A percentile compares a stretch with the other conserved stretches of the same genome.
Evolutionary conservation across 2,329 filamentous ascomycete genomes (phyloP).

Genomic region (Penicillium sp.): DNA sequence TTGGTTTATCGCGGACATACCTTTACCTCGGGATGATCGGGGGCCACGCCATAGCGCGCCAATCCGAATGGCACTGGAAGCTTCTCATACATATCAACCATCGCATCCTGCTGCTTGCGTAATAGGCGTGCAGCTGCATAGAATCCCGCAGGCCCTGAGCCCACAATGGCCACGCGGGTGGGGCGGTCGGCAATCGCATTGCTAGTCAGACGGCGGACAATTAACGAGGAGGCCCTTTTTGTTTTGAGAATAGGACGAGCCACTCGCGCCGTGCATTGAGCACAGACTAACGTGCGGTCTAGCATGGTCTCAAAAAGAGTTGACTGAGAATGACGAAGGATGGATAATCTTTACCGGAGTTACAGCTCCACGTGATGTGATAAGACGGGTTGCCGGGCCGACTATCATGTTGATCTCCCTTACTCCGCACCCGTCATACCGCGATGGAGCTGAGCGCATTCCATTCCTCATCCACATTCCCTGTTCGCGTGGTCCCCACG

Average conservation of each 20-base stretch:
- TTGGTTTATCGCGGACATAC: conserved; percentile 46
- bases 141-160: conserved; percentile 93
- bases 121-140: conserved; percentile 88
- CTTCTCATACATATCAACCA: conserved; percentile 94
- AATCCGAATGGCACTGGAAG: conserved; percentile 90
- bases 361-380: conserved; percentile 11
- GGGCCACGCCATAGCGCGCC: conserved; percentile 92
- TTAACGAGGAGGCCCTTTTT: conserved; percentile 5
- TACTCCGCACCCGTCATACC: conserved; percentile 11
- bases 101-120: conserved; percentile 66
- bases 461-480: conserved; percentile 27
- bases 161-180: conserved; percentile 81
- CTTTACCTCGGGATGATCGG: conserved; percentile 98
- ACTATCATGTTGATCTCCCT: conserved; percentile 25
- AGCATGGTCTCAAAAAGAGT: conserved; percentile 21
- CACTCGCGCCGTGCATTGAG: conserved; percentile 27
- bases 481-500: conserved; percentile 35
- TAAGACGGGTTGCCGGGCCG: conserved; percentile 31
- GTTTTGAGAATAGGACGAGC: conserved; percentile 6
- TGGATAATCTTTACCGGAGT: conserved; percentile 3
- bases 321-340: neutral
- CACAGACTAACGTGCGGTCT: conserved; percentile 28
- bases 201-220: conserved; percentile 30
- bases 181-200: conserved; percentile 45
- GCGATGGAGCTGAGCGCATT: conserved; percentile 21